Evolutionary conservation across 805 yeast species (phyloP), one percentile per base, ranked within the genome.

Genomic region (Cyberlindnera mississippiensis): DNA sequence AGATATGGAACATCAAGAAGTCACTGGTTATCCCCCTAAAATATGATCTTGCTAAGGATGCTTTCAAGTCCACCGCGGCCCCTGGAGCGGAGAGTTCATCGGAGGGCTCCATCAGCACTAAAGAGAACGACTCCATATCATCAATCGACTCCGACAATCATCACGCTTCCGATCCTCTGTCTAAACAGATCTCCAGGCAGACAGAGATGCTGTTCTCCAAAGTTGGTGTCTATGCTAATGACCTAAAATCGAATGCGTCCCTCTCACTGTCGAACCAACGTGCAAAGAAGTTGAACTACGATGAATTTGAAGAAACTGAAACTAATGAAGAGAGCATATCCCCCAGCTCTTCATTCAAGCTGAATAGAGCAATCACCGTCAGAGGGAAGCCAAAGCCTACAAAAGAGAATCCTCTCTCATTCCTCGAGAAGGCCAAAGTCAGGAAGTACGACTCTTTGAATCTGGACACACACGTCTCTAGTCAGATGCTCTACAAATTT

Each of bases 201-300:
- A 53, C 41, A 17, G 53, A 57, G 26, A 42, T 57, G 29, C 28
- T 55, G 8, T 54, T 57, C 42, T 50, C 57, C 30, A 57, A 53
- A 30, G 36, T 57, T 10, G 61, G 61, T 5, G 48, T 57, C 4
- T 57, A 55, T 34, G 52, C 53, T 1, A 52, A 54, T 41, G 59
- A 55, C 33, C 38, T 57, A 18, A 51, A 56, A 35, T 54, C 59
- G 5, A 52, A 42, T 19, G 54, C 61, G 0, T 55, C 61, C 0
- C 28, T 57, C 3, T 38, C 54, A 0, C 22, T 54, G 3, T 52
- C 57, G 1, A 52, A 48, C 26, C 42, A 45, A 29, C 35, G 31
- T 20, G 42, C 39, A 4, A 41, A 20, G 13, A 43, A 48, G 34
- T 29, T 31, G 35, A 30, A 33, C 29, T 35, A 41, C 20, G 53